These are phyloP conservation scores for Boletellus ananas DNA, from an alignment of 768 basidiomycete species.

Conservation along the genomic window DNA sequence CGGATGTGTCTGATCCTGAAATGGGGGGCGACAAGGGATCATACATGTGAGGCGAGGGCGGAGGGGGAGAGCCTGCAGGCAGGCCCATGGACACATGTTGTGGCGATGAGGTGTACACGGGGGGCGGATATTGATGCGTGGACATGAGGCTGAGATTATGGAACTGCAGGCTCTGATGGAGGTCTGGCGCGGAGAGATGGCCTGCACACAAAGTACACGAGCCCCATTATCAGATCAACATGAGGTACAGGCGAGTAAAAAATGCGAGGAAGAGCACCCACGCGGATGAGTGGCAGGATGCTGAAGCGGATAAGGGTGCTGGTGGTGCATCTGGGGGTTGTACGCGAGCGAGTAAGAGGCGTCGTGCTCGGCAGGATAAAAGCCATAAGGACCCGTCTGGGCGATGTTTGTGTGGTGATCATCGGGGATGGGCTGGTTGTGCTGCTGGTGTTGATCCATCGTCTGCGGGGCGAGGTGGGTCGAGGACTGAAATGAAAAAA, in stretches of 20 bases:
- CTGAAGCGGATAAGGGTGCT: slow-evolving; percentile 53
- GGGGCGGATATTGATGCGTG: slow-evolving; percentile 59
- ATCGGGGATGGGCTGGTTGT: slow-evolving; percentile 45
- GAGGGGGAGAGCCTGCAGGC: slow-evolving; percentile 65
- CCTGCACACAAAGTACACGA: slow-evolving; percentile 52
- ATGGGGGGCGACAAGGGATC: slow-evolving; percentile 82
- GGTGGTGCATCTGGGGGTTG: slow-evolving; percentile 42
- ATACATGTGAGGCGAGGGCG: slow-evolving; percentile 75
- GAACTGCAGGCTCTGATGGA: slow-evolving; percentile 63
- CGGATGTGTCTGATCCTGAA: slow-evolving; percentile 88
- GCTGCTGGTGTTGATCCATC: slow-evolving; percentile 40
- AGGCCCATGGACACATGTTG: slow-evolving; percentile 68
- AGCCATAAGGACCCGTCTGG: slow-evolving; percentile 43
- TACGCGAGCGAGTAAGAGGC: slow-evolving; percentile 52
- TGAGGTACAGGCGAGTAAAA: slow-evolving; percentile 44
- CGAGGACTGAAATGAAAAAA: slow-evolving; percentile 35
- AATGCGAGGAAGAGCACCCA: slow-evolving; percentile 54
- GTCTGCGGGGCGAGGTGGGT: slow-evolving; percentile 38
- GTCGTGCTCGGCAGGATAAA: slow-evolving; percentile 54
- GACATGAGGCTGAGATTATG: slow-evolving; percentile 63
- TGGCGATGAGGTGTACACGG: slow-evolving; percentile 57
- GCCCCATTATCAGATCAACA: slow-evolving; percentile 63
- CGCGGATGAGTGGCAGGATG: slow-evolving; percentile 64
- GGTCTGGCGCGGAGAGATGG: slow-evolving; percentile 60
- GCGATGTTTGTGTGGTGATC: slow-evolving; percentile 43